Evolutionary conservation across 2,329 filamentous ascomycete genomes (phyloP), one percentile per base, ranked within the genome.

Genomic region (Lecanoromycetidae sp.): DNA sequence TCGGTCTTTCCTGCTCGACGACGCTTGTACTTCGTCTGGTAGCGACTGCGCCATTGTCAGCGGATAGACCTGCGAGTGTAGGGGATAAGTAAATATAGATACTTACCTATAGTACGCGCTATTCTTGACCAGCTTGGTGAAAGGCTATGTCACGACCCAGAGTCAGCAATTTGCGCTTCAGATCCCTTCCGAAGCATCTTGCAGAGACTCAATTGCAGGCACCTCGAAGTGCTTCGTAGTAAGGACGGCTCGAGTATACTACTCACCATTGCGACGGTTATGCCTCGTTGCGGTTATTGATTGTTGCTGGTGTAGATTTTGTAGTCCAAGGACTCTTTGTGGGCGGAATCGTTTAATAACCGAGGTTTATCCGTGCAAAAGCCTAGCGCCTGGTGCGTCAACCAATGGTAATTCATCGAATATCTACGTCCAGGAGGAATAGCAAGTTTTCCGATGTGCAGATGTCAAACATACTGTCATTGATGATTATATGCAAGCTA

Each of bases 151-250:
- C 33, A 55, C 58, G 52, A 57, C 74, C 76, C 71, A 81, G 85
- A 94, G 87, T 95, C 88, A 95, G 90, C 90, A 95, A 94, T 94
- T 94, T 80, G 80, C 88, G 87, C 88, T 95, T 95, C 88, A 95
- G 88, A 72, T 68, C 69, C 71, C 71, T 58, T 84, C 85, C 88
- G 90, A 95, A 95, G 87, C 87, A 94, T 87, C 86, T 95, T 95
- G 90, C 87, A 78, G 75, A 74, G 85, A 91, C 84, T 84, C 62
- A 64, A 60, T 60, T 66, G 60, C 61, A 64, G 10, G 7, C 44
- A 39, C 13, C 7, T 19, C 12, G 20, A 12, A 13, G 13, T n/a
- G 15, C n/a, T 17, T 26, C 22, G 8, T 10, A 25, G 29, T 30
- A 2, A 17, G 26, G 7, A 10, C 19, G 26, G 22, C 26, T 19